phyloP scores from a whole-genome alignment of 2,329 filamentous ascomycete genomes.

The Tolypocladium amazonense region DNA sequence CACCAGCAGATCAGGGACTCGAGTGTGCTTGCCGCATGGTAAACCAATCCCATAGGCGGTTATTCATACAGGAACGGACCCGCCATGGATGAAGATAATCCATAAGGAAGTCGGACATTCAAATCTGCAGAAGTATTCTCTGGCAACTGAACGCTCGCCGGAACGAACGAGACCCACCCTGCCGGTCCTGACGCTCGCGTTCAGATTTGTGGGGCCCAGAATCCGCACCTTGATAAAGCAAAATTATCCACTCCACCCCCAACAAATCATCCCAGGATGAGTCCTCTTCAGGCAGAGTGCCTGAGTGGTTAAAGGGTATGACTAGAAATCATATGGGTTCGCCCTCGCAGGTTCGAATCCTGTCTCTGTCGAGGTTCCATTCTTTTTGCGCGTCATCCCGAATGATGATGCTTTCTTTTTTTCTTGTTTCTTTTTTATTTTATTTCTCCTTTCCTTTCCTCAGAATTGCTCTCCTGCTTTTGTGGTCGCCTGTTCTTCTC shows the following conservation, averaged over 20 bases:
- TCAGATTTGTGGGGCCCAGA: not conserved
- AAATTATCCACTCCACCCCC: not conserved
- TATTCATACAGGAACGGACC: too few species aligned
- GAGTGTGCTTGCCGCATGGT: too few species aligned
- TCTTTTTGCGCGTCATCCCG: not conserved
- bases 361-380: conserved; percentile 9
- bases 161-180: too few species aligned
- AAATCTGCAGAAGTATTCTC: too few species aligned
- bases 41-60: too few species aligned
- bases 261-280: not conserved
- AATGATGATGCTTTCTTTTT: too few species aligned
- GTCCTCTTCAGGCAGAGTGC: conserved; percentile 7
- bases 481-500: not conserved
- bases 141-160: too few species aligned
- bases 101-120: too few species aligned
- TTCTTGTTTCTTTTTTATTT: not conserved
- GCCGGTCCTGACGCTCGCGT: too few species aligned
- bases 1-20: too few species aligned
- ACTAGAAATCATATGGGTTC: conserved; percentile 12
- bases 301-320: conserved; percentile 11
- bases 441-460: not conserved
- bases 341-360: conserved; percentile 13
- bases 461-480: not conserved
- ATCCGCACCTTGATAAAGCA: not conserved
- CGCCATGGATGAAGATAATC: too few species aligned